Percentiles rank a stretch among this genome's conserved stretches.
These are phyloP conservation scores for Begonia fuchsioides DNA, from an alignment of 306 rosid genomes.

Conservation along the genomic window DNA sequence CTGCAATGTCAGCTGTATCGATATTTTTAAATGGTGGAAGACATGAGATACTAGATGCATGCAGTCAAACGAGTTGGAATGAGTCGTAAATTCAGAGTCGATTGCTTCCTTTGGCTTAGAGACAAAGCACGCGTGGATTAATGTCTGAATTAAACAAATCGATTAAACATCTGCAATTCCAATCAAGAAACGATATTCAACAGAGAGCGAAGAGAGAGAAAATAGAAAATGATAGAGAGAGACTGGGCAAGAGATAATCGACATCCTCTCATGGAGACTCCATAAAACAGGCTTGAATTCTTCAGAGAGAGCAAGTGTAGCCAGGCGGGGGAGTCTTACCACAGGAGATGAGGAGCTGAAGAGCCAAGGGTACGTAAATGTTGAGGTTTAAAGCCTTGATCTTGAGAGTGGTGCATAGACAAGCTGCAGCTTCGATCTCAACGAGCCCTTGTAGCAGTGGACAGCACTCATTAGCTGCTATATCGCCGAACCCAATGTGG, in stretches of 20 bases:
- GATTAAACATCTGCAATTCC: slow-evolving; percentile 23
- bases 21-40: no score
- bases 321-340: slow-evolving; percentile 96
- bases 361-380: slow-evolving; percentile 66
- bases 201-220: no score
- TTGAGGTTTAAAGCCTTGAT: slow-evolving; percentile 68
- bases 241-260: slow-evolving; percentile 17
- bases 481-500: slow-evolving; percentile 74
- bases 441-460: slow-evolving; percentile 66
- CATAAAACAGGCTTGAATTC: slow-evolving; percentile 27
- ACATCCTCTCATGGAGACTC: no score
- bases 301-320: slow-evolving; percentile 79
- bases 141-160: slow-evolving; percentile 27
- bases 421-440: slow-evolving; percentile 68
- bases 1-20: no score
- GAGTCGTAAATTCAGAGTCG: no score
- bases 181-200: slow-evolving; percentile 15
- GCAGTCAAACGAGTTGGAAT: no score
- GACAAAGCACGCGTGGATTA: slow-evolving; percentile 30
- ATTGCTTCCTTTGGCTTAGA: slow-evolving; percentile 22
- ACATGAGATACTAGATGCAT: no score
- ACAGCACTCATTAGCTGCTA: slow-evolving; percentile 59
- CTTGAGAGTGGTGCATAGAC: slow-evolving; percentile 89
- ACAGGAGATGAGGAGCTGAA: slow-evolving; percentile 85
- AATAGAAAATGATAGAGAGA: not conserved